Evolutionary conservation across 257 asterid genomes (phyloP).

Genomic region (Scutellaria baicalensis): DNA sequence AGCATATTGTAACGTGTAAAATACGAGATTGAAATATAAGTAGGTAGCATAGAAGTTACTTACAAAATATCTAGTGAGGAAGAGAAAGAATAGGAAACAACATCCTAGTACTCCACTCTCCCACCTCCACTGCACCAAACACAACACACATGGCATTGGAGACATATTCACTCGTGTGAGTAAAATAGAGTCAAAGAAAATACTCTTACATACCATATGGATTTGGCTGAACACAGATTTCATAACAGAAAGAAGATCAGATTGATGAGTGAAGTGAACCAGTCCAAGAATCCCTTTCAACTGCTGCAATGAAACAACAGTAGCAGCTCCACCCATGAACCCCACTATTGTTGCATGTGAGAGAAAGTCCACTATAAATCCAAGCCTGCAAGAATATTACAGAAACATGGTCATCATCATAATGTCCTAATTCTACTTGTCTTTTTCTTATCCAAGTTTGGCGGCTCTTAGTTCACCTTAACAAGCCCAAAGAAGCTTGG

Average conservation of each 20-base stretch:
- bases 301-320: constrained; percentile 72
- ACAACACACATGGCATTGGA: neutral
- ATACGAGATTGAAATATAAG: neutral
- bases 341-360: constrained; percentile 83
- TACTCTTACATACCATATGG: constrained; percentile 31
- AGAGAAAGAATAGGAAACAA: constrained; percentile 61
- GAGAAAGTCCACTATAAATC: constrained; percentile 68
- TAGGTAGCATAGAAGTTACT: constrained; percentile 7
- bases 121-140: constrained; percentile 72
- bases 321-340: constrained; percentile 81
- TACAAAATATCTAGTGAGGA: constrained; percentile 51
- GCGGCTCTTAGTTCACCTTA: constrained; percentile 37
- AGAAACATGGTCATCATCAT: neutral
- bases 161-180: neutral
- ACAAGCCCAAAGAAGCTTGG: constrained; percentile 63
- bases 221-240: constrained; percentile 48
- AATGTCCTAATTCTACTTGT: neutral
- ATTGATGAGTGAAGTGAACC: constrained; percentile 49
- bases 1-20: too few relatives aligned
- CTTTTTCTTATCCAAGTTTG: neutral
- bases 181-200: neutral
- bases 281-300: constrained; percentile 72
- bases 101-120: constrained; percentile 74
- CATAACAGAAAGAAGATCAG: constrained; percentile 58
- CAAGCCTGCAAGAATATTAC: constrained; percentile 37